Evolutionary conservation across 2,329 filamentous ascomycete species (phyloP), one percentile per base, ranked within the genome.

Genomic region (Ilyonectria destructans): DNA sequence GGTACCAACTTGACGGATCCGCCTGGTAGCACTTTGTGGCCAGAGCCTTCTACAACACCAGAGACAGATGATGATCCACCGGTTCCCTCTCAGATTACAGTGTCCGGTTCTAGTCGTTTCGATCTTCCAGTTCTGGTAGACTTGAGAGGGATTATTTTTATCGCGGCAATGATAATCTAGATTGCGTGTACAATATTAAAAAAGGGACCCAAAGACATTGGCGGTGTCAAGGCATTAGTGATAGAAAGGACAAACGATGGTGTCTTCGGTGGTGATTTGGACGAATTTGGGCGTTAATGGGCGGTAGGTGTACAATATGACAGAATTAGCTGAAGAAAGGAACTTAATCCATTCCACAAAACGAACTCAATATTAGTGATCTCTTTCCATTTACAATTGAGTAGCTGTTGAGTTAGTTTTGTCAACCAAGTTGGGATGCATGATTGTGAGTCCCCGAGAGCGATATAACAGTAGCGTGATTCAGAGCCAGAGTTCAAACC

Each of bases 51-150:
- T 1, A 48, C 70, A 33, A 55, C 65, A 10, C 67, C 65, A 43
- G 63, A 58, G 6, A 65, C 73, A 2, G 67, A 71, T 10, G 72
- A 72, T 8, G 63, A 69, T 10, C 72, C 74, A 19, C 70, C 75
- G 17, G 61, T 71, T 10, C 78, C 79, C 21, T 78, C 72, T 7
- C 73, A 69, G 26, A 74, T 81, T 2, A 69, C 68, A 6, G 68
- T 74, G 5, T 80, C 80, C 3, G 73, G 74, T 51, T 78, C 77
- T 2, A 71, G 59, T 1, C 71, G 65, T 17, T 70, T 71, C 21
- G 68, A 69, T 3, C 49, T 75, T 17, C 68, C 74, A 6, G 64
- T 74, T 4, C 54, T 80, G 10, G 54, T 65, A 7, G 69, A 60
- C 2, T 67, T 80, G 45, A 69, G 69, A 9, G 71, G 71, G n/a